A percentile compares a stretch with the other conserved stretches of the same genome.
These are phyloP conservation scores for Beauveria varroae DNA, from an alignment of 2,329 filamentous ascomycete species.

Conservation along the genomic window DNA sequence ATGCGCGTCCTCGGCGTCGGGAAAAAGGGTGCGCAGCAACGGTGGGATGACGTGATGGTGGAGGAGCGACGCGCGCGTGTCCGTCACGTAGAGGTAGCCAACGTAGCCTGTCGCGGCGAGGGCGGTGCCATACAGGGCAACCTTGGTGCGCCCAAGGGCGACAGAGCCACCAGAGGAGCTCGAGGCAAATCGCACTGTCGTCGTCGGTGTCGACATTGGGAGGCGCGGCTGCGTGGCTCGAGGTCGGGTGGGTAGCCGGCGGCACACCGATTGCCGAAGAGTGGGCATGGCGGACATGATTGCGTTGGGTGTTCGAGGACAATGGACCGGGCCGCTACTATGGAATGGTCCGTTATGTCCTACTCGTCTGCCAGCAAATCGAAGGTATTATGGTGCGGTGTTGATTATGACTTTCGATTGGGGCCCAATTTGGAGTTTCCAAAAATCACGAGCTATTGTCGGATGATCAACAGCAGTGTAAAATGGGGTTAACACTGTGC, in stretches of 20 bases:
- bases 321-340: not conserved
- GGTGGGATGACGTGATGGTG: slow-evolving; percentile 63
- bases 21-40: slow-evolving; percentile 55
- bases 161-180: slow-evolving; percentile 22
- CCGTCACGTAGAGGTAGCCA: slow-evolving; percentile 63
- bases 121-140: slow-evolving; percentile 32
- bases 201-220: not conserved
- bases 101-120: slow-evolving; percentile 36
- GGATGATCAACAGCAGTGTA: not conserved
- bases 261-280: slow-evolving; percentile 4
- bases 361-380: not conserved
- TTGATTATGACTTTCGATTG: not conserved
- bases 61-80: slow-evolving; percentile 58
- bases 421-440: not conserved
- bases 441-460: slow-evolving; percentile 5
- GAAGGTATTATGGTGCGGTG: not conserved
- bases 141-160: slow-evolving; percentile 27
- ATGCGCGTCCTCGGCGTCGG: slow-evolving; percentile 89
- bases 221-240: not conserved
- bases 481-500: not conserved
- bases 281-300: slow-evolving; percentile 2
- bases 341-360: not conserved
- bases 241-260: slow-evolving; percentile 2
- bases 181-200: slow-evolving; percentile 13
- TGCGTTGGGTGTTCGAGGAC: not conserved